A percentile compares a stretch with the other conserved stretches of the same genome.
phyloP scores from a whole-genome alignment of 257 asterid genomes.

The Solanum stenotomum region DNA sequence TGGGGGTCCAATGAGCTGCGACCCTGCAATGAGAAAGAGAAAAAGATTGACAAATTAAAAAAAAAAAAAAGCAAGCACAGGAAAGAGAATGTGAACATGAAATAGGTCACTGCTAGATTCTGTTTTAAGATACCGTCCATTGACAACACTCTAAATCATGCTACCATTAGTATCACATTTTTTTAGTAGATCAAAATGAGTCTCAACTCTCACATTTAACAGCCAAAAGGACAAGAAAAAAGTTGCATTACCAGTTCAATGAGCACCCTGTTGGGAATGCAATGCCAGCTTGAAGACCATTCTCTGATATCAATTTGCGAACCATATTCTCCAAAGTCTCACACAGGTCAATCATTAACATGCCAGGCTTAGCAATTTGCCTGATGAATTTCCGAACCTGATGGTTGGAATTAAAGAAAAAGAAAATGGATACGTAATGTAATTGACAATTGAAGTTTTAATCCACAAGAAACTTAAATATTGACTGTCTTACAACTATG shows the following conservation, averaged over 20 bases:
- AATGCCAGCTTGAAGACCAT: constrained; percentile 98
- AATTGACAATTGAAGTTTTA: neutral
- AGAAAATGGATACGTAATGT: neutral
- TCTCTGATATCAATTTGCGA: constrained; percentile 85
- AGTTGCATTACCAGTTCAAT: constrained; percentile 55
- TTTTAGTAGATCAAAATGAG: neutral
- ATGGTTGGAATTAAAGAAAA: neutral
- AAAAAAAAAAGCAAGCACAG: neutral
- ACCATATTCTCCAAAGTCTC: constrained; percentile 95
- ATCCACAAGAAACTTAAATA: neutral
- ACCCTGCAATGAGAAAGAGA: constrained; percentile 46
- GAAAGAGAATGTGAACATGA: neutral
- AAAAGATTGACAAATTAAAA: neutral
- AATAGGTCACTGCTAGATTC: neutral
- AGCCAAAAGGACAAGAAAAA: neutral
- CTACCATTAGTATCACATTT: neutral
- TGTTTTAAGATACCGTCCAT: neutral
- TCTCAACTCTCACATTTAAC: neutral
- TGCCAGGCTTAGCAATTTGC: constrained; percentile 83
- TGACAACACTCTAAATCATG: neutral
- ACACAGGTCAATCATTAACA: constrained; percentile 90
- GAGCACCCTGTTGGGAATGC: constrained; percentile 99
- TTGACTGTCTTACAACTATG: neutral
- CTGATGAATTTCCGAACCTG: constrained; percentile 86
- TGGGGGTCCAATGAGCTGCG: constrained; percentile 99